Base-by-base conservation (phyloP, 2,329 filamentous ascomycete species). In the Paracoccidioides lutzii region DNA sequence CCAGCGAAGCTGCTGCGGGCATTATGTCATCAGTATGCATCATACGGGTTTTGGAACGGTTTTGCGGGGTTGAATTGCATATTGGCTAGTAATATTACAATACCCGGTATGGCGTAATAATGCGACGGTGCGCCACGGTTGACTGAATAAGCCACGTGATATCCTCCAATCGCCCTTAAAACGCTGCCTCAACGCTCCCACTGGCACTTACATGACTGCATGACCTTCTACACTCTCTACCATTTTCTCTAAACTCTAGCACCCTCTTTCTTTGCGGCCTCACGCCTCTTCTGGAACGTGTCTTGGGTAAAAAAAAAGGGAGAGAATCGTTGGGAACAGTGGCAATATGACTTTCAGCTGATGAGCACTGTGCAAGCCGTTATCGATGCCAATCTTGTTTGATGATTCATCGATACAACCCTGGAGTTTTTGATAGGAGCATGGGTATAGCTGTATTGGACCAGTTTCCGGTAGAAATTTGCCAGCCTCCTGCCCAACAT, bases 401-500 rank as follows among this genome's bases (percentile, higher is more conserved):
- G 38, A 35, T 52, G 50, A 52, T 42, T 33, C 22, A 41, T 41
- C 7, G n/a, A 41, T 32, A 15, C 50, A 42, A 42, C 50, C 22
- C 37, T 42, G 14, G 28, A 33, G 14, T n/a, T 28, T 42, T 41
- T 33, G 40, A 9, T 22, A 32, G 28, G 50, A 52, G 14, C 33
- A 43, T 52, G 12, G 50, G 38, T 38, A 43, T 42, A 40, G 28
- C 5, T 38, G 38, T 9, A 35, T 53, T 42, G 4, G 3, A 37
- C 30, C 12, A 5, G 52, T 7, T 22, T 15, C 22, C 22, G 32
- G 38, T 28, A 52, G 38, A 52, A 32, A 38, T 42, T 32, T 3
- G 12, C 46, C 33, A 9, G 38, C 38, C 5, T 3, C 45, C 41
- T 45, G 14, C n/a, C 35, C 33, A n/a, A 41, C 49, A 73, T 73